These are phyloP conservation scores for Ascomycota sp. DNA, from an alignment of 2,329 filamentous ascomycete genomes.

Conservation along the genomic window DNA sequence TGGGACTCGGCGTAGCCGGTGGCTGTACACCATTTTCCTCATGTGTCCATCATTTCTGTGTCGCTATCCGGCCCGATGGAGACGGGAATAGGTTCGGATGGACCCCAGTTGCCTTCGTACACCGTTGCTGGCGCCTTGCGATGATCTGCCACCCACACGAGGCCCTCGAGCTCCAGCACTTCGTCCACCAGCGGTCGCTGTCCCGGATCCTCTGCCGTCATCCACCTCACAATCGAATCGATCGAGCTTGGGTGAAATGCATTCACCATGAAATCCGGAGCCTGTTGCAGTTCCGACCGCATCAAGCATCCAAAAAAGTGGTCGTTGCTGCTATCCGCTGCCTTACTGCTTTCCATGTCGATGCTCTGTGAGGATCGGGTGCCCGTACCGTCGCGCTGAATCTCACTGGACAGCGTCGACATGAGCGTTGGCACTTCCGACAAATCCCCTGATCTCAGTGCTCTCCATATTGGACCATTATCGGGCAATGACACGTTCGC, in stretches of 20 bases:
- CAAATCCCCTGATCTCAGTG: conserved; percentile 72
- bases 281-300: conserved; percentile 32
- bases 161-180: conserved; percentile 50
- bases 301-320: conserved; percentile 24
- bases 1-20: too few relatives aligned
- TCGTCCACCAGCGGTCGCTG: conserved; percentile 57
- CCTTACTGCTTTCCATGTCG: conserved; percentile 11
- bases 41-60: conserved; percentile 40
- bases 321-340: conserved; percentile 11
- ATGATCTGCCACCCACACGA: conserved; percentile 60
- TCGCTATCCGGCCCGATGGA: conserved; percentile 20
- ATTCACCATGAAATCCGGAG: conserved; percentile 81
- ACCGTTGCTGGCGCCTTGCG: conserved; percentile 80
- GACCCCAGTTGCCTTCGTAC: conserved; percentile 91
- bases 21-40: too few relatives aligned
- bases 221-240: conserved; percentile 67
- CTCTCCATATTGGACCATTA: conserved; percentile 80
- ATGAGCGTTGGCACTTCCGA: conserved; percentile 77
- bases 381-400: conserved; percentile 53
- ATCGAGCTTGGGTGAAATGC: conserved; percentile 51
- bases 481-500: conserved; percentile 87
- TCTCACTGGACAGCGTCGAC: conserved; percentile 50
- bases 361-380: conserved; percentile 16
- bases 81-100: conserved; percentile 30
- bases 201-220: conserved; percentile 60